Evolutionary conservation across 2,329 filamentous ascomycete genomes (phyloP).

Genomic region (Fusarium circinatum): DNA sequence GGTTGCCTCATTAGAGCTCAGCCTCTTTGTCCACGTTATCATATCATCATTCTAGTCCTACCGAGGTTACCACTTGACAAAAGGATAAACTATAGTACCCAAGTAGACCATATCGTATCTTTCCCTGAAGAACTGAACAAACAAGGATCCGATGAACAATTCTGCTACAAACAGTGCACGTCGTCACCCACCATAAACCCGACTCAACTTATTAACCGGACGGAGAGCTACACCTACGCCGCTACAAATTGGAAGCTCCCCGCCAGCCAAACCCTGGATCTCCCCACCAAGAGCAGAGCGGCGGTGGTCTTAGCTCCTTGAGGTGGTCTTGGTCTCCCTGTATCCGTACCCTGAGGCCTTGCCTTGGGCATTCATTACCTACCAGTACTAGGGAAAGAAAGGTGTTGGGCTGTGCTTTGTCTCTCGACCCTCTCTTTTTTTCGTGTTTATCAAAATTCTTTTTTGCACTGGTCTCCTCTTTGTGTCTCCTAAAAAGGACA

Average conservation of each 20-base stretch:
- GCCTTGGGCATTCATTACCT: conserved; percentile 26
- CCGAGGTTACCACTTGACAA: background rate
- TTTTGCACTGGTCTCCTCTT: background rate
- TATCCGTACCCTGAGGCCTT: background rate
- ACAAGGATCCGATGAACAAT: background rate
- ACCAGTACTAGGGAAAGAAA: background rate
- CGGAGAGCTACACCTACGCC: conserved; percentile 14
- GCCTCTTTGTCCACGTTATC: conserved; percentile 20
- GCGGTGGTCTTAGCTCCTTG: conserved; percentile 30
- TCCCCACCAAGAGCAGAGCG: conserved; percentile 17
- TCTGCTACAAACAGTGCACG: conserved; percentile 26
- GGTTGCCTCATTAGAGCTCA: conserved; percentile 1
- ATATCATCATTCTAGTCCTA: background rate
- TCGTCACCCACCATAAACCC: conserved; percentile 21
- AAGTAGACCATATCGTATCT: background rate
- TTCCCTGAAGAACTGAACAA: background rate
- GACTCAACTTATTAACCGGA: background rate
- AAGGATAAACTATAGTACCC: background rate
- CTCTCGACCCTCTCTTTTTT: conserved; percentile 15
- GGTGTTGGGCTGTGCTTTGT: conserved; percentile 32
- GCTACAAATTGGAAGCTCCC: conserved; percentile 16
- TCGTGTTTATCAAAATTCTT: conserved; percentile 1
- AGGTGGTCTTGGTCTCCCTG: background rate
- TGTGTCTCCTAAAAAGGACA: background rate
- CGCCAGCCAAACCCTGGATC: conserved; percentile 16